These are phyloP conservation scores for Thalassiosira ordinaria DNA, from an alignment of 352 stramenopile genomes.

Conservation along the genomic window DNA sequence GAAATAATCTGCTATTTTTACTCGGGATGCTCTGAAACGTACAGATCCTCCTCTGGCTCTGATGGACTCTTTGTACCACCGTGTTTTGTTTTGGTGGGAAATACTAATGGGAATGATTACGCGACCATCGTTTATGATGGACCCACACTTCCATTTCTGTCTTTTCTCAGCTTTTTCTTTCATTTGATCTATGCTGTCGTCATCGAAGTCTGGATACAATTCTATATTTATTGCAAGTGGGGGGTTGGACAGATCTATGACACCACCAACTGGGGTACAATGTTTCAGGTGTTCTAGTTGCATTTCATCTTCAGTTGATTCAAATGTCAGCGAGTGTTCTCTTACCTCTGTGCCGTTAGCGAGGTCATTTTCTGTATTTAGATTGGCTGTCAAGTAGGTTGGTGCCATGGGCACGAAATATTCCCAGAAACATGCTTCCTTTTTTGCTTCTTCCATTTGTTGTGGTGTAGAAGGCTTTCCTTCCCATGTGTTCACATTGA, in stretches of 20 bases:
- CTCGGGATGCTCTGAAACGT: constrained; percentile 10
- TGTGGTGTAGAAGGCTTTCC: neutral
- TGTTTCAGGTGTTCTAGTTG: constrained; percentile 8
- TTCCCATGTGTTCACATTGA: constrained; percentile 31
- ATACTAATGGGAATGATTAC: constrained; percentile 27
- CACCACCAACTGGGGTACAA: constrained; percentile 13
- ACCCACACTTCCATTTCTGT: constrained; percentile 10
- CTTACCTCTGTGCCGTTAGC: constrained; percentile 24
- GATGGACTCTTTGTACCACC: constrained; percentile 16
- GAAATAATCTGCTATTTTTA: neutral
- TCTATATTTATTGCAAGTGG: constrained; percentile 24
- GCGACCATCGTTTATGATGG: constrained; percentile 12
- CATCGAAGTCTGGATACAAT: constrained; percentile 10
- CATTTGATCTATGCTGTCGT: neutral
- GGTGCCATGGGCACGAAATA: constrained; percentile 31
- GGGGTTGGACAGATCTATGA: constrained; percentile 10
- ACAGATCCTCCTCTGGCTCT: neutral
- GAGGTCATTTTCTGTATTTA: constrained; percentile 12
- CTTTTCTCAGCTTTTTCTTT: constrained; percentile 2
- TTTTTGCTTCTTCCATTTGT: constrained; percentile 13
- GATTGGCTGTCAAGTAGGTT: constrained; percentile 27
- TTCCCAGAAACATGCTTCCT: constrained; percentile 39
- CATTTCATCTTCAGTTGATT: constrained; percentile 5
- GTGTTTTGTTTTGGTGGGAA: neutral
- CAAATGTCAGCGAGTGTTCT: constrained; percentile 33